Conservation (phyloP, 805 yeast genomes). For the Wickerhamiella hasegawae region DNA sequence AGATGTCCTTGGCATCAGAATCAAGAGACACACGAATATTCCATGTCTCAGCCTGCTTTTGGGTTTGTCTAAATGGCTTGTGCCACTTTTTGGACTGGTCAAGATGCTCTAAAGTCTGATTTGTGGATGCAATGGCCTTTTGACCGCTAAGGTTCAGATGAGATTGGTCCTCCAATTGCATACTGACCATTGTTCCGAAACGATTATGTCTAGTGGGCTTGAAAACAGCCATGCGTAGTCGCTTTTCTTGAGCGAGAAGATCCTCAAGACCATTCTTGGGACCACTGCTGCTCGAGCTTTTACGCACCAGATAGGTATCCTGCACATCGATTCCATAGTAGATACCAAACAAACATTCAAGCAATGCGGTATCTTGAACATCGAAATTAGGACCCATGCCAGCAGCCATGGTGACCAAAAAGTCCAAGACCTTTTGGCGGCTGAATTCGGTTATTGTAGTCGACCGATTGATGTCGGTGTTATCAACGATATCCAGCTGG, state of each 20-base stretch:
- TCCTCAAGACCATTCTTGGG: slow-evolving; percentile 18
- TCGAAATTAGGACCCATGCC: slow-evolving; percentile 50
- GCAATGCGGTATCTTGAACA: slow-evolving; percentile 41
- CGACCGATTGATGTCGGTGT: slow-evolving; percentile 54
- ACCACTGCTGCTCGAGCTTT: not conserved
- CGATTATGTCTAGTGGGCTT: slow-evolving; percentile 66
- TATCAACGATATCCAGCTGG: slow-evolving; percentile 25
- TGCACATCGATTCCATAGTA: slow-evolving; percentile 38
- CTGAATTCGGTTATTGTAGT: slow-evolving; percentile 42
- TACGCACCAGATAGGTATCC: not conserved
- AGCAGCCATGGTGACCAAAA: slow-evolving; percentile 55
- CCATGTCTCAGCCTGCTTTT: slow-evolving; percentile 12
- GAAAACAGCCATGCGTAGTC: slow-evolving; percentile 30
- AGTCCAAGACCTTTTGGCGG: slow-evolving; percentile 56
- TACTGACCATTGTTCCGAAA: slow-evolving; percentile 72
- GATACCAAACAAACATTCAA: slow-evolving; percentile 55
- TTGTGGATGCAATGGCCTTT: slow-evolving; percentile 35
- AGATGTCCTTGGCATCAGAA: slow-evolving; percentile 16
- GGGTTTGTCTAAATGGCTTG: slow-evolving; percentile 18
- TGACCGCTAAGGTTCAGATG: slow-evolving; percentile 57
- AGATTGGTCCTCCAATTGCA: slow-evolving; percentile 34
- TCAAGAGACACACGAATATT: slow-evolving; percentile 12
- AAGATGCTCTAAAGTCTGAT: slow-evolving; percentile 42
- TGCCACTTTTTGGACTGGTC: slow-evolving; percentile 59
- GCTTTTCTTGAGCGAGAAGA: slow-evolving; percentile 45